Evolutionary conservation across 495 filamentous ascomycete species (phyloP).

Genomic region (Cercophora sp.): DNA sequence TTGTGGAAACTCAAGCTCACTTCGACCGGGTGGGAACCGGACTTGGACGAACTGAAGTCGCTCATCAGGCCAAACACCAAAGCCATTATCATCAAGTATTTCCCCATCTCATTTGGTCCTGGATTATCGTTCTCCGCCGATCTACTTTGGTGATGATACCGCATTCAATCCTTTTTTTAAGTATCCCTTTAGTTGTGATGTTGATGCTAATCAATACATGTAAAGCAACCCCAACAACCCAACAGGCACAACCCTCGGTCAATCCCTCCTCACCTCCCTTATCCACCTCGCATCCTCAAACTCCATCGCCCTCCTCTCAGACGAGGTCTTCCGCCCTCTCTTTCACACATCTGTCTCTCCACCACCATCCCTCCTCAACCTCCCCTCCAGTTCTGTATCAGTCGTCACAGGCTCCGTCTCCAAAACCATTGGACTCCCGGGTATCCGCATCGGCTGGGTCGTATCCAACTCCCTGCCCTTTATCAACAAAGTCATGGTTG

Average conservation of each 20-base stretch:
- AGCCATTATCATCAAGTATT: constrained; percentile 20
- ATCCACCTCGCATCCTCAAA: constrained; percentile 56
- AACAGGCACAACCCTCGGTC: constrained; percentile 65
- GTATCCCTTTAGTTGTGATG: neutral
- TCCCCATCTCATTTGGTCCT: neutral
- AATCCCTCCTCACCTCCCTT: constrained; percentile 53
- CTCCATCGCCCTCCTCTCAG: constrained; percentile 59
- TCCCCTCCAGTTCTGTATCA: constrained; percentile 58
- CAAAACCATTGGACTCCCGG: constrained; percentile 77
- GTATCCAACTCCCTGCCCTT: constrained; percentile 57
- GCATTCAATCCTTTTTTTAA: too few relatives aligned
- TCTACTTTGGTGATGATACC: too few relatives aligned
- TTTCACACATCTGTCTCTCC: constrained; percentile 54
- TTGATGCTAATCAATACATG: neutral
- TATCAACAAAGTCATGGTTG: constrained; percentile 56
- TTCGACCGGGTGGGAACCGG: constrained; percentile 57
- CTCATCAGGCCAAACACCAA: constrained; percentile 71
- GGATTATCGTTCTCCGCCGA: too few relatives aligned
- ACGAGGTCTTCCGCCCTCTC: constrained; percentile 81
- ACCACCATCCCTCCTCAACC: constrained; percentile 45
- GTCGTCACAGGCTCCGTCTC: constrained; percentile 72
- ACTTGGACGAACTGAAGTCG: constrained; percentile 58
- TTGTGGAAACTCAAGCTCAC: constrained; percentile 64
- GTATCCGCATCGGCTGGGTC: constrained; percentile 76
- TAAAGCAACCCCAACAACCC: constrained; percentile 79